phyloP scores from a whole-genome alignment of 495 filamentous ascomycete species.

The Evansstolkia leycettana region DNA sequence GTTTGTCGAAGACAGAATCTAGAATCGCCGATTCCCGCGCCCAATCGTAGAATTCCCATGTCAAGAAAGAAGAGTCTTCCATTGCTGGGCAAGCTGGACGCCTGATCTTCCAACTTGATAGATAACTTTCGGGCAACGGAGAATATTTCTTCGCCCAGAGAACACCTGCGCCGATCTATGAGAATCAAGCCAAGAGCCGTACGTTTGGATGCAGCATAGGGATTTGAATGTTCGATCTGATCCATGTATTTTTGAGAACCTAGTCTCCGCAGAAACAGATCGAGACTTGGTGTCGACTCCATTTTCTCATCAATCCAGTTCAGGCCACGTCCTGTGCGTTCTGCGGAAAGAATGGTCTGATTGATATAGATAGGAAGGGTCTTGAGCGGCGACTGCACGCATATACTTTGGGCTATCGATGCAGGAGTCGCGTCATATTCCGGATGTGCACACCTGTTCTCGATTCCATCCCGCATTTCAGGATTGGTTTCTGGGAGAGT shows the following conservation, averaged over 20 bases:
- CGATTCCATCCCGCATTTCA: too few species aligned
- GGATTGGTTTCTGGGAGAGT: too few species aligned
- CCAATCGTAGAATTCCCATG: conserved; percentile 10
- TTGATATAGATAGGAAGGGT: conserved; percentile 16
- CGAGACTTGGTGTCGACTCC: too few species aligned
- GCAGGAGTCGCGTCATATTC: background rate
- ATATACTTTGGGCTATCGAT: background rate
- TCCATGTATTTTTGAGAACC: conserved; percentile 1
- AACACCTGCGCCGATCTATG: conserved; percentile 3
- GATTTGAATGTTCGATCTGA: conserved; percentile 13
- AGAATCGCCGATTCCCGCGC: conserved; percentile 5
- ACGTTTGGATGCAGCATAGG: conserved; percentile 6
- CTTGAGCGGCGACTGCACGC: conserved; percentile 10
- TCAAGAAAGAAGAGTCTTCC: conserved; percentile 27
- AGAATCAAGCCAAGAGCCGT: conserved; percentile 13
- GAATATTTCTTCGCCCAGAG: background rate
- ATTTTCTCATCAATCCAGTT: background rate
- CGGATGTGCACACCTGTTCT: background rate
- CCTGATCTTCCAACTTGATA: background rate
- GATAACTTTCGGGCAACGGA: background rate
- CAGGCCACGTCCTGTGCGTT: background rate
- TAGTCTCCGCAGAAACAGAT: conserved; percentile 9
- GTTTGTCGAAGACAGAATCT: conserved; percentile 17
- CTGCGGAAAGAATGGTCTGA: background rate
- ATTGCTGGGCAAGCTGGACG: background rate